These are phyloP conservation scores for Candida sonorensis DNA, from an alignment of 805 yeast species.

Conservation along the genomic window DNA sequence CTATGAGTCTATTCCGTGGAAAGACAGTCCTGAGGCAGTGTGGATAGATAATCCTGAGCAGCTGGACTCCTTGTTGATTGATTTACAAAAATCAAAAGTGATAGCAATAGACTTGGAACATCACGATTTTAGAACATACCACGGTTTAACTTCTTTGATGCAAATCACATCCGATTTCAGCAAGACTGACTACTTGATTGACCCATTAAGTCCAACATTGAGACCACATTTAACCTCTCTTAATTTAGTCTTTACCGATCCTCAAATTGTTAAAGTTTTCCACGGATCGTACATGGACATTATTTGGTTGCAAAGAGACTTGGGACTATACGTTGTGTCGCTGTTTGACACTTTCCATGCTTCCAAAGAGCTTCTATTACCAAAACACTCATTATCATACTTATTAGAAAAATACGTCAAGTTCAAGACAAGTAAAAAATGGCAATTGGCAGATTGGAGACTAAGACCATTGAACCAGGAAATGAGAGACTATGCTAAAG, in stretches of 20 bases:
- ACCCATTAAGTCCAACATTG: conserved; percentile 58
- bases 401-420: conserved; percentile 72
- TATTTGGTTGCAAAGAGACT: conserved; percentile 92
- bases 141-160: conserved; percentile 89
- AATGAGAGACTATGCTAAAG: conserved; percentile 81
- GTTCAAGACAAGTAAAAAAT: conserved; percentile 86
- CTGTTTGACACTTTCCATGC: conserved; percentile 93
- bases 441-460: conserved; percentile 97
- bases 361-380: conserved; percentile 68
- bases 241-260: conserved; percentile 76
- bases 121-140: conserved; percentile 85
- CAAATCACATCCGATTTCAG: conserved; percentile 68
- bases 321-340: conserved; percentile 85
- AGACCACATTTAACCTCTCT: conserved; percentile 62
- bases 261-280: conserved; percentile 74
- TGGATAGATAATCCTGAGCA: conserved; percentile 64
- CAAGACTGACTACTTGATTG: conserved; percentile 69
- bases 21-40: conserved; percentile 41
- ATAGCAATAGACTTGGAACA: conserved; percentile 95
- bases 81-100: conserved; percentile 44
- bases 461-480: conserved; percentile 71
- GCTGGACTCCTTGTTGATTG: conserved; percentile 47
- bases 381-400: conserved; percentile 78
- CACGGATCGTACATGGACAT: conserved; percentile 98
- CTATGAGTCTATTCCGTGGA: conserved; percentile 54